Evolutionary conservation across 306 rosid species (phyloP).

Genomic region (Chamaecrista fasciculata): DNA sequence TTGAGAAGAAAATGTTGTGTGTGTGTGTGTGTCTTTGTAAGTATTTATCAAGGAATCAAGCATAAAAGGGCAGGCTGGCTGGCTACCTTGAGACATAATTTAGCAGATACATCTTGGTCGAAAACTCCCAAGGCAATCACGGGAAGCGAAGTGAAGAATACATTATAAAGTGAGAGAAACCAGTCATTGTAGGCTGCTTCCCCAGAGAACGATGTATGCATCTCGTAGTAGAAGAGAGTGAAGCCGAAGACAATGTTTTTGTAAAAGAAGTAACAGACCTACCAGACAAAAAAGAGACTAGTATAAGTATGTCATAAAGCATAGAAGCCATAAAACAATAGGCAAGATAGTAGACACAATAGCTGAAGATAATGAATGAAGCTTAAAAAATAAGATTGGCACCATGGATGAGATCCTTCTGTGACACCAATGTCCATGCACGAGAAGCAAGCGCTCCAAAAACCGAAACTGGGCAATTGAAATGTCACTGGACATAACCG

Average conservation of each 20-base stretch:
- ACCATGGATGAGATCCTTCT: conserved; percentile 98
- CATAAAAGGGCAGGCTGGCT: conserved; percentile 8
- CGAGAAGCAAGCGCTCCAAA: conserved; percentile 91
- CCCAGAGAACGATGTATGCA: conserved; percentile 87
- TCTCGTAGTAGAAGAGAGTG: conserved; percentile 80
- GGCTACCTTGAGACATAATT: conserved; percentile 75
- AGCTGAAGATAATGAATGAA: not conserved
- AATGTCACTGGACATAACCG: conserved; percentile 97
- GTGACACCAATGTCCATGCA: conserved; percentile 99
- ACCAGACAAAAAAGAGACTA: conserved; percentile 34
- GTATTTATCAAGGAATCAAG: too few species aligned
- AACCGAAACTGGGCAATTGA: conserved; percentile 93
- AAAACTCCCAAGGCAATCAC: conserved; percentile 95
- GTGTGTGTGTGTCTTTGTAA: not conserved
- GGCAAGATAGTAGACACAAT: not conserved
- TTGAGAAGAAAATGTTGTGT: not conserved
- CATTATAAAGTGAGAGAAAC: conserved; percentile 80
- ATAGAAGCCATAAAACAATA: not conserved
- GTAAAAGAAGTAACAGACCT: conserved; percentile 98
- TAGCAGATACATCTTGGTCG: conserved; percentile 87
- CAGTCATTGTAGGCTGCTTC: conserved; percentile 86
- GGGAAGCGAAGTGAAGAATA: conserved; percentile 97
- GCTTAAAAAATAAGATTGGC: conserved; percentile 26
- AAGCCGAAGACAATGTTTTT: conserved; percentile 88
- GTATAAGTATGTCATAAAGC: conserved; percentile 27